Evolutionary conservation across 257 asterid species (phyloP), one percentile per base, ranked within the genome.

Genomic region (Primulina huaijiensis): DNA sequence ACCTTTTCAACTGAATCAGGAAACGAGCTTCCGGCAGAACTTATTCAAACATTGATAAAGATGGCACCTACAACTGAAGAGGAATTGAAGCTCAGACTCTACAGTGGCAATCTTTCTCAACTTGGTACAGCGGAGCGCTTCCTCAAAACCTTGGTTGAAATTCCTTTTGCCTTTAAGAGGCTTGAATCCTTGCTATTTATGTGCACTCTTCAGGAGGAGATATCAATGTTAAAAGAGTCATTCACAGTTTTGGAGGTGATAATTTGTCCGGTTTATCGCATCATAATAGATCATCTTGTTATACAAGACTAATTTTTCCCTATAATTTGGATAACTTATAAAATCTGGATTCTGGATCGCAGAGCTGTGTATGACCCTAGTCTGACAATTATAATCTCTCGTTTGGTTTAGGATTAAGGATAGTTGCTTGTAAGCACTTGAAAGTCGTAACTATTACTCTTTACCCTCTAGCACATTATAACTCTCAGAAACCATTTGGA

Each of bases 41-140:
- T 89, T 68, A 80, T 89, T 46, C 88, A 75, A 72, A 87, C 84
- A 19, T 76, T 89, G 81, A 29, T 89, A 76, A 89, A 78, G 80
- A 87, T 89, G 96, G 91, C 91, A 17, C 96, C 96, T 30, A 83
- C 91, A 10, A 71, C 82, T 19, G 93, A 89, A 56, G 96, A 89
- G 72, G 93, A 89, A 75, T 46, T 83, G 73, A 89, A 83, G 73
- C 83, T 89, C 72, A 77, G 86, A 75, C 80, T 87, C 65, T 89
- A 78, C 57, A 76, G 25, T n/a, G 96, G 92, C 20, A 81, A 85
- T 4, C 23, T 78, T 53, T 58, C 84, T 50, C 83, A 67, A 64
- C 77, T 89, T n/a, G 89, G 92, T 64, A 74, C 87, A 0, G 96
- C 93, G 0, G 96, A 89, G 68, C 86, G 90, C 58, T 89, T 89